Evolutionary conservation across 2,329 filamentous ascomycete genomes (phyloP), one percentile per base, ranked within the genome.

Genomic region (Bertia moriformis): DNA sequence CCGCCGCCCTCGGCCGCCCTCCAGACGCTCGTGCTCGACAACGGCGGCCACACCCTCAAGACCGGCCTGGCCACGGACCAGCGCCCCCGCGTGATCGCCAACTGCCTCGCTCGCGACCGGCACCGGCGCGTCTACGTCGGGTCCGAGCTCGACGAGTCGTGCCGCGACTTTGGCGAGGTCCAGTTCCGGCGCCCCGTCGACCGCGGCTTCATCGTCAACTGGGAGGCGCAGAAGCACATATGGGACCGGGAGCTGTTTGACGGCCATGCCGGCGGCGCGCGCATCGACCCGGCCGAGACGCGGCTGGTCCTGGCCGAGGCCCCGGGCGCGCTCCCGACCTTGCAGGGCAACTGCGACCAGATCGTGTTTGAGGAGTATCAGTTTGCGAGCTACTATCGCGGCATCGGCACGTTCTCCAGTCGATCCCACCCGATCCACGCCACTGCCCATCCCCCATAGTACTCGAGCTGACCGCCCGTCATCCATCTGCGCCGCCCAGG

Each of bases 361-460:
- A 86, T 98, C 53, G 75, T 96, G 1, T 96, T 98, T 64, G 91
- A 98, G 54, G 88, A 96, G 55, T 98, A 91, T 62, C 85, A 85
- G 2, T 98, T 98, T 58, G 73, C 80, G 10, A 81, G 83, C 47
- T 93, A 93, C 60, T 82, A 81, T 46, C 75, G 91, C 43, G 78
- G 74, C 41, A 65, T 83, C 45, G 83, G 83, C 73, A 55, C 42
- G 63, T 49, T 19, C 17, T 5, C 36, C 37, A 43, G 39, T 19
- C 22, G 14, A 7, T 15, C 14, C 7, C 32, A 18, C 14, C 18
- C 17, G 3, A 18, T 14, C 12, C 14, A 19, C 30, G 46, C 47
- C 39, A 44, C 42, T 14, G 13, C 15, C 14, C 1, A 18, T 12
- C 14, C 35, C 19, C 15, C 15, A 27, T 37, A 22, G 38, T 49